Base-by-base conservation (phyloP, 306 rosid genomes). In the Fagus sylvatica region DNA sequence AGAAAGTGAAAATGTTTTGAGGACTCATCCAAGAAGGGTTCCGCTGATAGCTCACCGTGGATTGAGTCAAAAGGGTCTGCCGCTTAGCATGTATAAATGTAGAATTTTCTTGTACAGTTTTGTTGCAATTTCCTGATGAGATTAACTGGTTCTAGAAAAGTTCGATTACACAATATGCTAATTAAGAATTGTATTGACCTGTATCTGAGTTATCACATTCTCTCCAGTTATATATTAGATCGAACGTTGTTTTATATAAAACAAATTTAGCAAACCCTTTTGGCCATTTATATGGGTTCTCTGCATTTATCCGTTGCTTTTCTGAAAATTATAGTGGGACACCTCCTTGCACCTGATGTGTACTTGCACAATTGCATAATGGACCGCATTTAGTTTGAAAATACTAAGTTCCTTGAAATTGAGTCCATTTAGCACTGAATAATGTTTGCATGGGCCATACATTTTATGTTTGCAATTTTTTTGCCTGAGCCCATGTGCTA, bases 71-170 rank as follows among this genome's bases (percentile, higher is more conserved):
- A 43, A 32, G 42, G 10, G 72, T 75, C 80, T 16, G 8, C 69
- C 59, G 71, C 55, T n/a, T 22, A 66, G 48, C 42, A 53, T 16
- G 69, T 41, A 46, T 77, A 73, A 34, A 40, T 30, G 41, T 46
- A 42, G 65, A 55, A 51, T 53, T 32, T 40, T 43, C 49, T 6
- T 70, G 88, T 77, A 78, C 73, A 83, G 83, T 69, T 28, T 11
- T 46, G 55, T 49, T 43, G 59, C 34, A 46, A 53, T 53, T 17
- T 74, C 12, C 51, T 79, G 54, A 43, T 69, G 37, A 71, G 8
- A 32, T 10, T n/a, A 10, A 55, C 9, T 57, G 76, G 28, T 77
- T 43, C 75, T 56, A n/a, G n/a, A n/a, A n/a, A n/a, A n/a, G n/a
- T n/a, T n/a, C 17, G 37, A 22, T 76, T 64, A 15, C 41, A 51